phyloP scores from a whole-genome alignment of 2,329 filamentous ascomycete genomes.

The Coniochaeta ligniaria region DNA sequence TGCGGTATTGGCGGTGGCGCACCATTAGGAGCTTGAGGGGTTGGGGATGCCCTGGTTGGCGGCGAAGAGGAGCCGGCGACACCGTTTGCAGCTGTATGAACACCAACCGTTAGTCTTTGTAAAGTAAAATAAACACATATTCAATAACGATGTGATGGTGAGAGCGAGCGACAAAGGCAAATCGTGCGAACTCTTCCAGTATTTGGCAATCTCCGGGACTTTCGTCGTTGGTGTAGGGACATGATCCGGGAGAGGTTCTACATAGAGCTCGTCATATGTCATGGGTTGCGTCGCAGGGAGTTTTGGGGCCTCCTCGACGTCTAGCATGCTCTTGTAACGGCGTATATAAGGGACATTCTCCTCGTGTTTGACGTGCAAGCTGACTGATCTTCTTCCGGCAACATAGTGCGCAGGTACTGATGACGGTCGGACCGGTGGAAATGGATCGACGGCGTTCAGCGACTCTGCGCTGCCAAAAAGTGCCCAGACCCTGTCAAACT shows the following conservation, averaged over 20 bases:
- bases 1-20: constrained; percentile 22
- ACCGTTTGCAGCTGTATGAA: constrained; percentile 31
- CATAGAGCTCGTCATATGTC: constrained; percentile 39
- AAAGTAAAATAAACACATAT: constrained; percentile 5
- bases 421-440: constrained; percentile 8
- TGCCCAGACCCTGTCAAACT: constrained; percentile 29
- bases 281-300: constrained; percentile 35
- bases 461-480: neutral
- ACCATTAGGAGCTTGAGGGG: constrained; percentile 29
- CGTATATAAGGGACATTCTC: constrained; percentile 26
- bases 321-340: constrained; percentile 46
- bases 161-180: constrained; percentile 1
- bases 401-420: constrained; percentile 15
- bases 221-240: constrained; percentile 13
- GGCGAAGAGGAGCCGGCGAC: constrained; percentile 24
- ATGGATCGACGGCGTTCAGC: constrained; percentile 8
- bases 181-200: neutral
- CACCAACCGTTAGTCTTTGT: constrained; percentile 25
- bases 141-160: constrained; percentile 3
- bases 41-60: constrained; percentile 32
- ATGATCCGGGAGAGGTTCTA: constrained; percentile 10
- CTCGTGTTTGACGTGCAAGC: constrained; percentile 20
- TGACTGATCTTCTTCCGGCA: constrained; percentile 12
- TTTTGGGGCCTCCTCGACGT: constrained; percentile 40
- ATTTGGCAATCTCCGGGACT: neutral